Base-by-base conservation (phyloP, 371 early-diverging fungal species). In the Dinochytrium kinnereticum region DNA sequence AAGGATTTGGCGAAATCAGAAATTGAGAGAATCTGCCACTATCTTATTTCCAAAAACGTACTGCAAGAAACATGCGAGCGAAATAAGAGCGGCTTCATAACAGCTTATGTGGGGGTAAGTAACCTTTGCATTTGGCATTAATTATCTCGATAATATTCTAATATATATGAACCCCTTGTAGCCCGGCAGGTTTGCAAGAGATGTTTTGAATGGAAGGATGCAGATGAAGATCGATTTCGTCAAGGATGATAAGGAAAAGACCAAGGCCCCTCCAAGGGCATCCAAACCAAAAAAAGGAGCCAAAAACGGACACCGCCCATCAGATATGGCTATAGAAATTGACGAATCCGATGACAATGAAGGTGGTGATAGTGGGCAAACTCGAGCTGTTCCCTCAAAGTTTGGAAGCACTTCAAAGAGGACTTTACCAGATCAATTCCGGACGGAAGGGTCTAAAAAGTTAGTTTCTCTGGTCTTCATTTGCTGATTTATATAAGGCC, bases 21-120 rank as follows among this genome's bases (percentile, higher is more conserved):
- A 36, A 77, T 87, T 0, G 94, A 93, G 73, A 84, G 93, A 15
- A 71, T 94, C 19, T 87, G 89, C 51, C 91, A 89, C 33, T 77
- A 86, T 28, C 77, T 96, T 73, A 84, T 90, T 1, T 66, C 85
- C 26, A 78, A 87, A 51, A 86, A 90, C 44, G 79, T 89, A 15
- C 73, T 95, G 0, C 80, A 77, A 28, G 94, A 95, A 68, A 30
- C 51, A 2, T 55, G 73, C 19, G 68, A 71, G 30, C 69, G 50
- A 21, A 85, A 87, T 64, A 37, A 50, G 26, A 69, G 67, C 31
- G 87, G 85, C n/a, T 85, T 80, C 65, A 67, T 51, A 7, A 68
- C 24, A 5, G 61, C 80, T 1, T 84, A 87, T 61, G 68, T 73
- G 49, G 71, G 59, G 71, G 79, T 81, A 51, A 3, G 69, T 66